A percentile compares a stretch with the other conserved stretches of the same genome.
Conservation (phyloP, 2,329 filamentous ascomycete species). For the Claviceps spartinae region DNA sequence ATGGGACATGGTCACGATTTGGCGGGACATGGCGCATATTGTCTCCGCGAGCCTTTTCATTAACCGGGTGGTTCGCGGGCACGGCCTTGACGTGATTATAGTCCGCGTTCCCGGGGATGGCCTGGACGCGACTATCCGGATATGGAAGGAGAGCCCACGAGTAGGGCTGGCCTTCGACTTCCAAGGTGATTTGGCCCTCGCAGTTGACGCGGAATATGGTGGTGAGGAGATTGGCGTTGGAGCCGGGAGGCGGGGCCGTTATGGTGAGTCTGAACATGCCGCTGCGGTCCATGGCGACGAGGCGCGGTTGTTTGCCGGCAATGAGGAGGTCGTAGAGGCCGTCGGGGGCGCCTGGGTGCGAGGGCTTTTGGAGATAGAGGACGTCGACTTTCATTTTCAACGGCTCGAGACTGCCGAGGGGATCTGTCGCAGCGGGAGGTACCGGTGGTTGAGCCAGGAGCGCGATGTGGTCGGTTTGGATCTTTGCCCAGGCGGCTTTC, state of each 20-base stretch:
- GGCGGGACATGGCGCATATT: background rate
- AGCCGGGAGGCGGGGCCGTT: background rate
- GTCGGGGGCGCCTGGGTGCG: background rate
- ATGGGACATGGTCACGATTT: background rate
- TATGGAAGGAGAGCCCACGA: background rate
- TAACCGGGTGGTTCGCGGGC: background rate
- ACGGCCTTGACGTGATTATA: background rate
- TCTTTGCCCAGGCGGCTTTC: background rate
- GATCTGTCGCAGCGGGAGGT: background rate
- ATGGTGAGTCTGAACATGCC: background rate
- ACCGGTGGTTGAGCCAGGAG: background rate
- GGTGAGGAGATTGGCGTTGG: background rate
- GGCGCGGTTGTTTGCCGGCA: background rate
- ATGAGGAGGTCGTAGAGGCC: background rate
- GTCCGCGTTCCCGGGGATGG: background rate
- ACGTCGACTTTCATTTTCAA: background rate
- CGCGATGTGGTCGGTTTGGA: background rate
- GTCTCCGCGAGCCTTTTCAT: background rate
- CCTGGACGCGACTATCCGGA: background rate
- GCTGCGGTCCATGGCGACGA: background rate
- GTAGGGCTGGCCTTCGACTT: background rate
- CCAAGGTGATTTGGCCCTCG: background rate
- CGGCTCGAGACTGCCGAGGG: background rate
- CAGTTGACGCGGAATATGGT: conserved; percentile 1
- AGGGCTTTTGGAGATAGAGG: background rate